Evolutionary conservation across 768 basidiomycete genomes (phyloP).

Genomic region (Mycena vulgaris): DNA sequence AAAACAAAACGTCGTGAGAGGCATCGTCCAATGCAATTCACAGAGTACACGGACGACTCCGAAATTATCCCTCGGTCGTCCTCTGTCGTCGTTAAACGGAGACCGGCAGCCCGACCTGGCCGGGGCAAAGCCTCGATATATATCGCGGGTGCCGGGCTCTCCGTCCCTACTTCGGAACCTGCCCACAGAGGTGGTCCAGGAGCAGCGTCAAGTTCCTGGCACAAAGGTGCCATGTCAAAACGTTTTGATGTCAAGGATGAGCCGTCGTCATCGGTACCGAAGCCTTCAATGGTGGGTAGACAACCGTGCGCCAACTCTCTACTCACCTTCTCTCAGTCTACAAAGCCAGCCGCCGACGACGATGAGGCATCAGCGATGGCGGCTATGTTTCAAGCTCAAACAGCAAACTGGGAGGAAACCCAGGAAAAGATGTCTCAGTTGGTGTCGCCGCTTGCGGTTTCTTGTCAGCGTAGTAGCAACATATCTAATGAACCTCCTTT

Average conservation of each 20-base stretch:
- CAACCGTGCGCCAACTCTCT: neutral
- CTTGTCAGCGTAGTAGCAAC: constrained; percentile 80
- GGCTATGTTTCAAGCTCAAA: constrained; percentile 98
- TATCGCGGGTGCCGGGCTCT: constrained; percentile 63
- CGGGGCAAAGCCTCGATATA: constrained; percentile 89
- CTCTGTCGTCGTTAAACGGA: constrained; percentile 92
- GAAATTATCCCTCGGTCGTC: constrained; percentile 95
- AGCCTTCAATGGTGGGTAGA: constrained; percentile 49
- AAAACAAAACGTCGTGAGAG: neutral
- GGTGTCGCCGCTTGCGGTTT: constrained; percentile 76
- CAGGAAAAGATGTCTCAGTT: constrained; percentile 99
- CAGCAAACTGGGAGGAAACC: constrained; percentile 97
- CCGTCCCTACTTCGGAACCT: constrained; percentile 66
- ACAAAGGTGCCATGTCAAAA: constrained; percentile 85
- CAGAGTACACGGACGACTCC: constrained; percentile 94
- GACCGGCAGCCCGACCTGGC: constrained; percentile 86
- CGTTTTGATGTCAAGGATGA: constrained; percentile 93
- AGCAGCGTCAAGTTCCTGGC: constrained; percentile 65
- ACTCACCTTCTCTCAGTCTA: constrained; percentile 45
- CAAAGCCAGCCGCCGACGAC: constrained; percentile 64
- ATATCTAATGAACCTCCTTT: constrained; percentile 80
- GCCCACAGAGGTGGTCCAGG: constrained; percentile 54
- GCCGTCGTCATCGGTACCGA: constrained; percentile 45
- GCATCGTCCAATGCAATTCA: neutral
- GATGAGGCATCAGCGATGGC: constrained; percentile 97